These are phyloP conservation scores for Penicillium sp. DNA, from an alignment of 2,329 filamentous ascomycete species.

Conservation along the genomic window DNA sequence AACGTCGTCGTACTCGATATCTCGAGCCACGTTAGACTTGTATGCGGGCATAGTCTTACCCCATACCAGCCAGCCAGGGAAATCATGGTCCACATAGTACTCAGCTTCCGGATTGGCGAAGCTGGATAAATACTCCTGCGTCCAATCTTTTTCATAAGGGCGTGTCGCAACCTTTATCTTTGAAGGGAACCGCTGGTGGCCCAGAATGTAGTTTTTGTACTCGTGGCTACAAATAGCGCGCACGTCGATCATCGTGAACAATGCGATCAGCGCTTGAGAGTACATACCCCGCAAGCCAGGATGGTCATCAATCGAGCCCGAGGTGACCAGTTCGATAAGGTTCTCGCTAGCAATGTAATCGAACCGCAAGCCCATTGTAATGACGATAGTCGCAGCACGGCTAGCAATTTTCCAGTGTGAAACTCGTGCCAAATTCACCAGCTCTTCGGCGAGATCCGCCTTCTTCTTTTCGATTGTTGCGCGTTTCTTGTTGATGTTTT, in stretches of 20 bases:
- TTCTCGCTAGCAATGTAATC: constrained; percentile 80
- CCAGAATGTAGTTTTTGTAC: constrained; percentile 83
- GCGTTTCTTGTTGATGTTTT: constrained; percentile 75
- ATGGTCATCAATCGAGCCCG: constrained; percentile 86
- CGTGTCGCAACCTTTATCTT: constrained; percentile 75
- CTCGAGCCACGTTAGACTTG: constrained; percentile 66
- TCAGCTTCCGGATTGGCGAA: constrained; percentile 80
- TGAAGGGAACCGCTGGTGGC: constrained; percentile 77
- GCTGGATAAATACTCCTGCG: constrained; percentile 72
- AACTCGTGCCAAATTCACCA: constrained; percentile 74
- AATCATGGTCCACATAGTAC: constrained; percentile 89
- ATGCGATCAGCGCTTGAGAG: constrained; percentile 73
- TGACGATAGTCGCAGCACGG: constrained; percentile 85
- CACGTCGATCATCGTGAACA: constrained; percentile 86
- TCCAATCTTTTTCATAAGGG: constrained; percentile 77
- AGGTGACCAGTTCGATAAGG: constrained; percentile 80
- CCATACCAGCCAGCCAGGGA: constrained; percentile 97
- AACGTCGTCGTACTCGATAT: constrained; percentile 78
- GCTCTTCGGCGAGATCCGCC: constrained; percentile 74
- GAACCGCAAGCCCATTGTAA: constrained; percentile 90
- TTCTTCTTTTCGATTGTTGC: constrained; percentile 83
- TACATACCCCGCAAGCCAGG: constrained; percentile 83
- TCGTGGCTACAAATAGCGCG: constrained; percentile 83
- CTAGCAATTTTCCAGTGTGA: constrained; percentile 97
- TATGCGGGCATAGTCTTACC: constrained; percentile 82